Conservation (phyloP, 495 filamentous ascomycete genomes). For the Jackrogersella minutella region DNA sequence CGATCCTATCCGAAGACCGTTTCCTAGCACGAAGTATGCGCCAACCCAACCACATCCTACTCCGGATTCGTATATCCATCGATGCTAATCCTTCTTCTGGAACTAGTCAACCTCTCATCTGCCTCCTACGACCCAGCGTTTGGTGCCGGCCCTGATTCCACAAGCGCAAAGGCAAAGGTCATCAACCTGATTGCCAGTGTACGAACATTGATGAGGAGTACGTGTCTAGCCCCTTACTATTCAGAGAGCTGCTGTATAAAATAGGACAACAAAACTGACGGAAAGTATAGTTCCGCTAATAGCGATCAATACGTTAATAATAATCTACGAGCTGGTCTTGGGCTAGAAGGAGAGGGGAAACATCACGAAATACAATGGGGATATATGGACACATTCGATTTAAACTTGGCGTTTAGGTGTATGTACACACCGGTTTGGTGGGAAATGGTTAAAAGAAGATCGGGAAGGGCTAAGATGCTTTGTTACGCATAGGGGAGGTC, state of each 20-base stretch:
- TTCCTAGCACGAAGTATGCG: constrained; percentile 92
- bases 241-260: background rate
- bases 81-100: constrained; percentile 4
- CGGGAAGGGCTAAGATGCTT: background rate
- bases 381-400: constrained; percentile 26
- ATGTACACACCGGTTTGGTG: constrained; percentile 22
- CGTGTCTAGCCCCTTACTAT: constrained; percentile 47
- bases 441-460: constrained; percentile 19
- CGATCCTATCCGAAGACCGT: constrained; percentile 95
- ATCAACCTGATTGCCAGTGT: constrained; percentile 91
- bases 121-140: constrained; percentile 73
- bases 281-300: constrained; percentile 83
- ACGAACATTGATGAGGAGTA: constrained; percentile 93
- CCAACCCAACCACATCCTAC: background rate
- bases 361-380: constrained; percentile 8
- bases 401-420: constrained; percentile 34
- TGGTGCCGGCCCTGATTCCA: constrained; percentile 70
- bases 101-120: constrained; percentile 82
- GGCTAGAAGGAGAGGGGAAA: constrained; percentile 58
- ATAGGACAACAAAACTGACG: constrained; percentile 8
- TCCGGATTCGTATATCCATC: background rate
- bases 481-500: constrained; percentile 3
- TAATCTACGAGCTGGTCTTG: constrained; percentile 86
- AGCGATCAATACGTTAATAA: constrained; percentile 87
- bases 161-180: constrained; percentile 83